Evolutionary conservation across 768 basidiomycete species (phyloP).

Genomic region (Leucocoprinus sp.): DNA sequence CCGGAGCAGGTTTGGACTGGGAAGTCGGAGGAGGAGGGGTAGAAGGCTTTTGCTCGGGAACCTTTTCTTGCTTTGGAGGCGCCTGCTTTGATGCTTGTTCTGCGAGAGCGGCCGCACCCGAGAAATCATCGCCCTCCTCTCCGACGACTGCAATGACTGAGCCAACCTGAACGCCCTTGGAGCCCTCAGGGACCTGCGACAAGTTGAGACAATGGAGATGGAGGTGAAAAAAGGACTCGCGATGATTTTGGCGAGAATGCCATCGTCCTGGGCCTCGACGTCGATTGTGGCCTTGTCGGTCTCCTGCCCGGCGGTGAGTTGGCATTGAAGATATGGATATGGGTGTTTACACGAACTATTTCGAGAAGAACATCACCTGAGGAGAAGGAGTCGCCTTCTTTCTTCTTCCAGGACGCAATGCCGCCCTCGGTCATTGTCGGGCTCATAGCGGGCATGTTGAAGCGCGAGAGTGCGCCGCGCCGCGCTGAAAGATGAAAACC

Average conservation of each 20-base stretch:
- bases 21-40: slow-evolving; percentile 21
- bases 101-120: slow-evolving; percentile 70
- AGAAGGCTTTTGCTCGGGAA: slow-evolving; percentile 29
- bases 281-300: slow-evolving; percentile 99
- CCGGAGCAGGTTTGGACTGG: slow-evolving; percentile 25
- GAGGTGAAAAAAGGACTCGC: slow-evolving; percentile 36
- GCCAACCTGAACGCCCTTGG: slow-evolving; percentile 85
- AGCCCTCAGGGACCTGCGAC: slow-evolving; percentile 66
- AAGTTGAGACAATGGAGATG: slow-evolving; percentile 2
- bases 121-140: slow-evolving; percentile 93
- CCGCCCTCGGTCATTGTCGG: slow-evolving; percentile 99
- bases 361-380: slow-evolving; percentile 94
- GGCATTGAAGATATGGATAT: slow-evolving; percentile 7
- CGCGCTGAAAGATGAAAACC: slow-evolving; percentile 80
- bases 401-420: slow-evolving; percentile 95
- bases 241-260: slow-evolving; percentile 93
- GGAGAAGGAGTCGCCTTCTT: slow-evolving; percentile 85
- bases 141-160: slow-evolving; percentile 84
- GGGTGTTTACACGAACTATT: slow-evolving; percentile 51
- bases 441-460: slow-evolving; percentile 98
- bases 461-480: slow-evolving; percentile 73
- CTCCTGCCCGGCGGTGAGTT: slow-evolving; percentile 51
- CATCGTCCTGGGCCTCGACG: slow-evolving; percentile 98
- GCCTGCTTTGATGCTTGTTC: slow-evolving; percentile 44
- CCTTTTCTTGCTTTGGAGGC: slow-evolving; percentile 24